Base-by-base conservation (phyloP, 805 yeast genomes). In the Zygosaccharomyces lentus region DNA sequence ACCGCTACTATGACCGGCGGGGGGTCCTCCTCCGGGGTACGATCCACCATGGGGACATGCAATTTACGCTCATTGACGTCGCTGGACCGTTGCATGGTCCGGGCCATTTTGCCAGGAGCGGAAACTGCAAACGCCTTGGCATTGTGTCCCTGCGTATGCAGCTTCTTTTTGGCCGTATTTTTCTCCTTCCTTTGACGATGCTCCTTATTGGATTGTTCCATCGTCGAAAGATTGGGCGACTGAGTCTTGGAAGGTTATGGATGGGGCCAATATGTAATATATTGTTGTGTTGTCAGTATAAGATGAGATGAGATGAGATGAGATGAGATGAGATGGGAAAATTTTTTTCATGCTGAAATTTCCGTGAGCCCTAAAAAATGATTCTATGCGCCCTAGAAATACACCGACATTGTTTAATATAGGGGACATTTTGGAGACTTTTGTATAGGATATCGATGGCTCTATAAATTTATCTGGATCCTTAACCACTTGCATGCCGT, bases 41-140 rank as follows among this genome's bases (percentile, higher is more conserved):
- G 75, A 64, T 93, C 96, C 41, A 93, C 84, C 97, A 93, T 90
- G 12, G 99, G 98, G 16, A 90, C 97, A 72, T 93, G 98, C 61
- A 85, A 76, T 61, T 82, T 85, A 61, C 77, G 82, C 65, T 93
- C 98, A 51, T 81, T 71, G 24, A 75, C 72, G 61, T 93, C 99
- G 53, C 84, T 84, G 5, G 95, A 69, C 64, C 99, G 77, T 61
- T 80, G 78, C 52, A 96, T 96, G 75, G 77, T 82, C 51, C 85
- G 76, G 55, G 87, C 89, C 65, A 90, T 74, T 65, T 87, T 89
- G 13, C 93, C 83, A 1, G 98, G 98, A 21, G 84, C 84, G 23
- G 86, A 67, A 19, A 85, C 88, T 1, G 89, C 87, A 67, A 84
- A 86, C 9, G 95, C 95, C 67, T 83, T 84, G 3, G 87, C 88